A percentile compares a stretch with the other conserved stretches of the same genome.
phyloP scores from a whole-genome alignment of 2,329 filamentous ascomycete genomes.

The Phialemoniopsis sp. region DNA sequence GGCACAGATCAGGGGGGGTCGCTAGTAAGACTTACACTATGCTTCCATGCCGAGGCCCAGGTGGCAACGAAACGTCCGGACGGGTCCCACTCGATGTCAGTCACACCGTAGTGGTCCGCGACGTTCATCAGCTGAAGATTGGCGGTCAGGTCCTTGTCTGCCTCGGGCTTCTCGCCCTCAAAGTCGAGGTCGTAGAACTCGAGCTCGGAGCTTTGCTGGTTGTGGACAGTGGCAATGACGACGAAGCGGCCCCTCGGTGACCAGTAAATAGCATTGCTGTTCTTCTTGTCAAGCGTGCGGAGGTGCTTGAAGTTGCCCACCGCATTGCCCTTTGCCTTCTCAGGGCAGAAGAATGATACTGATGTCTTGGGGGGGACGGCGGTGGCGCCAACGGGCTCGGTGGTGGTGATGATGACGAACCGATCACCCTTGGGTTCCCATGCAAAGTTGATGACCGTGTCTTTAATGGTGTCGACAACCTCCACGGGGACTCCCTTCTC shows the following conservation, averaged over 20 bases:
- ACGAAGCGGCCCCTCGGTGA: conserved; percentile 94
- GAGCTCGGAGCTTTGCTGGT: conserved; percentile 88
- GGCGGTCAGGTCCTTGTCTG: conserved; percentile 88
- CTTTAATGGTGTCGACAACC: conserved; percentile 95
- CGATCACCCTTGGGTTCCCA: conserved; percentile 98
- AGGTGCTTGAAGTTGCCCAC: conserved; percentile 96
- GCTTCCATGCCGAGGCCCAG: conserved; percentile 93
- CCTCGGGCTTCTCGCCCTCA: conserved; percentile 91
- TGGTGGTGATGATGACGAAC: conserved; percentile 94
- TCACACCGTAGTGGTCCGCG: conserved; percentile 94
- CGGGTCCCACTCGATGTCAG: conserved; percentile 97
- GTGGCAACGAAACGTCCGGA: conserved; percentile 92
- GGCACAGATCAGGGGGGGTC: not conserved
- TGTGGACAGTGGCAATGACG: conserved; percentile 87
- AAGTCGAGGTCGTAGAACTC: conserved; percentile 99
- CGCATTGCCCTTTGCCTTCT: conserved; percentile 79
- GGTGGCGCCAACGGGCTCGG: conserved; percentile 72
- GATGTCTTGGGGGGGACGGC: conserved; percentile 90
- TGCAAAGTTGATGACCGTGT: conserved; percentile 98
- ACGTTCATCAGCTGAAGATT: conserved; percentile 95
- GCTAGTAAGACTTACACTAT: conserved; percentile 62
- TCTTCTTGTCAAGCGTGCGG: conserved; percentile 96
- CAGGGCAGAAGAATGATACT: conserved; percentile 93
- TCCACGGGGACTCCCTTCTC: conserved; percentile 99
- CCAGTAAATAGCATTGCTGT: conserved; percentile 99